These are phyloP conservation scores for Cornus suecica DNA, from an alignment of 148 eudicot genomes.

Conservation along the genomic window DNA sequence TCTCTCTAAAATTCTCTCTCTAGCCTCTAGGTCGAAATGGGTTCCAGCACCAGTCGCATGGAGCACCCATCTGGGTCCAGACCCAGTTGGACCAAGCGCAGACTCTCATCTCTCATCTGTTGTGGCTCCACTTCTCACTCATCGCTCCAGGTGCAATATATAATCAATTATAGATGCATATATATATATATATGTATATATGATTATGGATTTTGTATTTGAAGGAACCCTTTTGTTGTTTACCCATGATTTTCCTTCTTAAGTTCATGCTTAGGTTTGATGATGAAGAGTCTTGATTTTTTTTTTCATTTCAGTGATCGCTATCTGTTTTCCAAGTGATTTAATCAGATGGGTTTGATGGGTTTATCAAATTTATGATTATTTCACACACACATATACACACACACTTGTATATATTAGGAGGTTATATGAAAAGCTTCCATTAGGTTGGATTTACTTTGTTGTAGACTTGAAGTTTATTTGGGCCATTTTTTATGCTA, in stretches of 20 bases:
- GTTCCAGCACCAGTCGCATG: conserved; percentile 24
- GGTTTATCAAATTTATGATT: not conserved
- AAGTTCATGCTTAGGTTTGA: conserved; percentile 3
- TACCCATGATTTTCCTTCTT: not conserved
- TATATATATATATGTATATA: no score
- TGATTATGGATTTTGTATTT: not conserved
- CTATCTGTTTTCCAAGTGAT: not conserved
- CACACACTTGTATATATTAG: not conserved
- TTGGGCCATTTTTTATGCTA: not conserved
- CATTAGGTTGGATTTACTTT: not conserved
- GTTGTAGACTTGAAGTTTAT: no score
- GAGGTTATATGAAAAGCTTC: not conserved
- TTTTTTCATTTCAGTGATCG: not conserved
- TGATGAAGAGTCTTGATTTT: not conserved
- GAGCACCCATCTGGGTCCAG: conserved; percentile 18
- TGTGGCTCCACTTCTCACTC: conserved; percentile 24
- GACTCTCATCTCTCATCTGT: conserved; percentile 26
- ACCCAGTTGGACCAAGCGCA: conserved; percentile 16
- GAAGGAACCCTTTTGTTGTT: not conserved
- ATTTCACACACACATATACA: not conserved
- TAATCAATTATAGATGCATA: no score
- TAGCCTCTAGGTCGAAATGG: conserved; percentile 13
- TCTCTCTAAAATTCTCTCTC: not conserved
- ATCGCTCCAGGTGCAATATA: conserved; percentile 19
- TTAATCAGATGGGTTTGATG: not conserved